Evolutionary conservation across 495 filamentous ascomycete species (phyloP).

Genomic region (Penicillium paxilli): DNA sequence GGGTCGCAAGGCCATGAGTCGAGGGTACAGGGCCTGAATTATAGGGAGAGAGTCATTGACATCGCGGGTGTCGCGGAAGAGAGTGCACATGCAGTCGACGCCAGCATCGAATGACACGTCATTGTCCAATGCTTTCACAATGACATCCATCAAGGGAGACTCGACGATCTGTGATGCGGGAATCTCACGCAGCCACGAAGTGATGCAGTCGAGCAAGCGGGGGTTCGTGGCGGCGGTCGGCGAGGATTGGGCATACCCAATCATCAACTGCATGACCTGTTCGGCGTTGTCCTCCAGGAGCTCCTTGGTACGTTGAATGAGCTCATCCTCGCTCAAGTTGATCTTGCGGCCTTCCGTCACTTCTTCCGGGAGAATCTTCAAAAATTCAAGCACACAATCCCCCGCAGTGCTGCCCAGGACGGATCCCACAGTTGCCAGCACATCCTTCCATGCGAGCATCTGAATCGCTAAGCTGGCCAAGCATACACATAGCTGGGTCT

Average conservation of each 20-base stretch:
- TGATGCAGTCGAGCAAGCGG: slow-evolving; percentile 89
- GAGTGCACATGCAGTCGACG: slow-evolving; percentile 89
- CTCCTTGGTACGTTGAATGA: slow-evolving; percentile 76
- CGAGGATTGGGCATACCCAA: slow-evolving; percentile 87
- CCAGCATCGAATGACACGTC: slow-evolving; percentile 81
- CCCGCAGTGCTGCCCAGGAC: slow-evolving; percentile 74
- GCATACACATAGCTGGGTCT: slow-evolving; percentile 93
- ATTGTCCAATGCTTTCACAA: slow-evolving; percentile 72
- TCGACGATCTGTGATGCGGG: slow-evolving; percentile 79
- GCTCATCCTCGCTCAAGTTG: slow-evolving; percentile 95
- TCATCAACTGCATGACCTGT: slow-evolving; percentile 80
- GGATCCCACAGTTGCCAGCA: slow-evolving; percentile 75
- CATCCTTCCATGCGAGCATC: slow-evolving; percentile 95
- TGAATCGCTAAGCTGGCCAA: slow-evolving; percentile 92
- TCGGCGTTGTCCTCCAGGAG: slow-evolving; percentile 86
- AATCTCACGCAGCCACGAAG: slow-evolving; percentile 93
- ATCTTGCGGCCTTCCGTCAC: slow-evolving; percentile 99
- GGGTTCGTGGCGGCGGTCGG: slow-evolving; percentile 78
- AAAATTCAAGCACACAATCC: slow-evolving; percentile 89
- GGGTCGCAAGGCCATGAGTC: slow-evolving; percentile 73
- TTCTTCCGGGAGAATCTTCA: slow-evolving; percentile 96
- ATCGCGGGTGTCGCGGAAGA: slow-evolving; percentile 90
- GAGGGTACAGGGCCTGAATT: slow-evolving; percentile 84
- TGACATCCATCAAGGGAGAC: slow-evolving; percentile 78
- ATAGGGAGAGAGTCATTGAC: slow-evolving; percentile 77